A percentile compares a stretch with the other conserved stretches of the same genome.
phyloP scores from a whole-genome alignment of 1,139 yeast species.

The Hemisphaericaspora lyxosophila region DNA sequence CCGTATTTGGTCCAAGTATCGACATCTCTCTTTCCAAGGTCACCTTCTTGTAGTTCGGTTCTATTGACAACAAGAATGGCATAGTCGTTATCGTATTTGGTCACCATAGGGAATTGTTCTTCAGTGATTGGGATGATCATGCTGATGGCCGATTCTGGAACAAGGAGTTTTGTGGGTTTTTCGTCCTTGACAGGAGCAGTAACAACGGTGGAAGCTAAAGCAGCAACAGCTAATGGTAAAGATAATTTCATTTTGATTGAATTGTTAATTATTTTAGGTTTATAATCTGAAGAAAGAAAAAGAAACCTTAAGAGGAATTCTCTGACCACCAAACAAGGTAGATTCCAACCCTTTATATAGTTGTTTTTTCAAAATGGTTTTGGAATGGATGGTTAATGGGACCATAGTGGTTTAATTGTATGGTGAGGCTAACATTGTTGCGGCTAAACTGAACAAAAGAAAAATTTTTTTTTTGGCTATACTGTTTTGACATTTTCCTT shows the following conservation, averaged over 20 bases:
- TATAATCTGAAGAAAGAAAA: neutral
- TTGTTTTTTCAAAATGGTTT: too few species aligned
- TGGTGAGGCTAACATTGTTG: neutral
- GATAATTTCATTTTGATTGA: slow-evolving; percentile 13
- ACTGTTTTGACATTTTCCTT: too few species aligned
- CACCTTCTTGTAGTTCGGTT: slow-evolving; percentile 7
- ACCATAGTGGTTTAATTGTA: too few species aligned
- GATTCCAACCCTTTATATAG: neutral
- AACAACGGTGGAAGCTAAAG: slow-evolving; percentile 11
- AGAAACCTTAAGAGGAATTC: neutral
- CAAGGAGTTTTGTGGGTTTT: neutral
- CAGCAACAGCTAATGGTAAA: slow-evolving; percentile 10
- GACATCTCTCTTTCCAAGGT: slow-evolving; percentile 3
- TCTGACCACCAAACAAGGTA: neutral
- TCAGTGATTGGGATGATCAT: slow-evolving; percentile 8
- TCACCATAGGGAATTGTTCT: slow-evolving; percentile 8
- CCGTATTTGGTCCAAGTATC: neutral
- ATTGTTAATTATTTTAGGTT: neutral
- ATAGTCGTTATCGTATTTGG: slow-evolving; percentile 6
- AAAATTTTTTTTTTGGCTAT: slow-evolving; percentile 1
- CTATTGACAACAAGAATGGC: slow-evolving; percentile 3
- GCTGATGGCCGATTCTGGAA: slow-evolving; percentile 10
- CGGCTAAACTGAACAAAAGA: too few species aligned
- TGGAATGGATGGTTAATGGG: too few species aligned
- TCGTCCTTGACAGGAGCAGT: slow-evolving; percentile 10